These are phyloP conservation scores for Sporothrix humicola DNA, from an alignment of 2,329 filamentous ascomycete genomes.

Conservation along the genomic window DNA sequence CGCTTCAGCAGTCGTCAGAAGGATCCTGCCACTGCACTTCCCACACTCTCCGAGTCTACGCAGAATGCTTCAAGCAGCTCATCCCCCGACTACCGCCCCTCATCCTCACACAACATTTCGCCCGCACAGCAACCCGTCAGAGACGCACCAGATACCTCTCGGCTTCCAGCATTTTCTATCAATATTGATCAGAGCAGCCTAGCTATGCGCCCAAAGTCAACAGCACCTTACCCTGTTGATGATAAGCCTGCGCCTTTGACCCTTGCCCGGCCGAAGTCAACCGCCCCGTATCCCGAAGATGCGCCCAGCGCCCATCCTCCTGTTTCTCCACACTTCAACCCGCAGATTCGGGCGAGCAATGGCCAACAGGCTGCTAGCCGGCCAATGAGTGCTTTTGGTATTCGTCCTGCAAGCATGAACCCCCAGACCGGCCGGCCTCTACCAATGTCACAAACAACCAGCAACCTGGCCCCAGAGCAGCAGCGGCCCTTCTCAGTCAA, in stretches of 20 bases:
- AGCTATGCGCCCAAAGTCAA: slow-evolving; percentile 56
- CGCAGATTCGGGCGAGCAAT: slow-evolving; percentile 56
- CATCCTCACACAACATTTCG: slow-evolving; percentile 48
- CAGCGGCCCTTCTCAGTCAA: slow-evolving; percentile 47
- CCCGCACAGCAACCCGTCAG: slow-evolving; percentile 43
- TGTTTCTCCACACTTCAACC: slow-evolving; percentile 51
- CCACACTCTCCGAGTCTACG: slow-evolving; percentile 55
- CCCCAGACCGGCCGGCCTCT: slow-evolving; percentile 38
- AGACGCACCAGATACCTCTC: slow-evolving; percentile 56
- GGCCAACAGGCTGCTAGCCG: slow-evolving; percentile 54
- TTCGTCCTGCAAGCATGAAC: slow-evolving; percentile 51
- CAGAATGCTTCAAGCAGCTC: slow-evolving; percentile 43
- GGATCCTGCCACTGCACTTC: slow-evolving; percentile 50
- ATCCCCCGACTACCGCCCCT: slow-evolving; percentile 50
- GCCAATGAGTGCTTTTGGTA: slow-evolving; percentile 60
- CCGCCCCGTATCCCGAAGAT: slow-evolving; percentile 61
- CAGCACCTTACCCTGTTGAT: slow-evolving; percentile 74
- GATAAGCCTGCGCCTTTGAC: slow-evolving; percentile 62
- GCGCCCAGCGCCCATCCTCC: slow-evolving; percentile 48
- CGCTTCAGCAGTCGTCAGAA: slow-evolving; percentile 54
- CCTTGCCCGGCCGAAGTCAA: slow-evolving; percentile 53
- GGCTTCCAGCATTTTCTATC: slow-evolving; percentile 59
- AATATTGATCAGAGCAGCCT: slow-evolving; percentile 51
- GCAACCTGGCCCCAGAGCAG: slow-evolving; percentile 47
- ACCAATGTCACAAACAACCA: slow-evolving; percentile 54